These are phyloP conservation scores for Annulohypoxylon maeteangense DNA, from an alignment of 495 filamentous ascomycete genomes.

Conservation along the genomic window DNA sequence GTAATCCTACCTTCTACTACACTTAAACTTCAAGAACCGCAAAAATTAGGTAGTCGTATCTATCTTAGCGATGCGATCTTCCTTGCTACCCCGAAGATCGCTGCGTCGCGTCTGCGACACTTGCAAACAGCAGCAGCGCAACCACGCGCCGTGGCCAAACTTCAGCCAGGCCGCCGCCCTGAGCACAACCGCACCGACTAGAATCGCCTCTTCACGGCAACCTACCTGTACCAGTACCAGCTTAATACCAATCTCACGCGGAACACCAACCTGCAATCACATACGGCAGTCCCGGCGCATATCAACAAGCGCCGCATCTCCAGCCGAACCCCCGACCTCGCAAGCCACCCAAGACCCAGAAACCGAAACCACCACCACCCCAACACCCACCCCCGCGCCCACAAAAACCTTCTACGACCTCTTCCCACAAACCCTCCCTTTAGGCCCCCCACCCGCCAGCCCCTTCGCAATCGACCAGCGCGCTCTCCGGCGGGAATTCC, in stretches of 20 bases:
- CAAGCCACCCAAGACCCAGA: neutral
- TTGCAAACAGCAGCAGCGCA: conserved; percentile 38
- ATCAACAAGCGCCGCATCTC: conserved; percentile 22
- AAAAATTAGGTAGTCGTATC: neutral
- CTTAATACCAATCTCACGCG: neutral
- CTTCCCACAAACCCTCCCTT: conserved; percentile 84
- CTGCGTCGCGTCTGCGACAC: conserved; percentile 39
- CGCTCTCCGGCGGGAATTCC: conserved; percentile 82
- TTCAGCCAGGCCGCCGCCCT: conserved; percentile 17
- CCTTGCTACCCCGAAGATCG: conserved; percentile 19
- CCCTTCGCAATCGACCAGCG: conserved; percentile 77
- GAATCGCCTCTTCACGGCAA: neutral
- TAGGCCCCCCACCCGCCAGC: conserved; percentile 79
- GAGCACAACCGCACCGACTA: neutral
- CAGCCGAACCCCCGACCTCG: too few relatives aligned
- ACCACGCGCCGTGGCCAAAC: neutral
- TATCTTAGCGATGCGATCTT: conserved; percentile 36
- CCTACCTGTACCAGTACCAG: neutral
- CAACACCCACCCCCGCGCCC: conserved; percentile 41
- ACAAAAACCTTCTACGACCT: conserved; percentile 77
- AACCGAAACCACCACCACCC: conserved; percentile 80
- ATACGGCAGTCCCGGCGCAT: conserved; percentile 7
- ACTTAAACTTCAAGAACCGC: neutral
- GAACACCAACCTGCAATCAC: neutral
- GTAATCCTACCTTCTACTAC: neutral